These are phyloP conservation scores for Barbatosphaeria neglecta DNA, from an alignment of 495 filamentous ascomycete species.

Conservation along the genomic window DNA sequence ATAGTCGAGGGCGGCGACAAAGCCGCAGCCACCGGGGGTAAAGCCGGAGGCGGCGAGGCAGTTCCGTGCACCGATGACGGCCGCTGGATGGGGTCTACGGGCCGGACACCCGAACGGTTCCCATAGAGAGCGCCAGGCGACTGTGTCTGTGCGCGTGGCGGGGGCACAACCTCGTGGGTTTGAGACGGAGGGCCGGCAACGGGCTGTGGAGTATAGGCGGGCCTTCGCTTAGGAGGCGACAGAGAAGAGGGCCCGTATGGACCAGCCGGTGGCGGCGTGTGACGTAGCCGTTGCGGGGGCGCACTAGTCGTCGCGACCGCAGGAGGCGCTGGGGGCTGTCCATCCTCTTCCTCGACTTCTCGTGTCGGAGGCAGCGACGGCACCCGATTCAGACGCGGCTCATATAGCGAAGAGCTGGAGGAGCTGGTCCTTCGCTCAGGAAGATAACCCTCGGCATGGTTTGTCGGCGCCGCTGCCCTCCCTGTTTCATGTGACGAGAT, in stretches of 20 bases:
- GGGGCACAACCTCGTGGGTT: conserved; percentile 38
- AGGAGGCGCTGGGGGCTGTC: conserved; percentile 12
- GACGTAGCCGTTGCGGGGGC: conserved; percentile 12
- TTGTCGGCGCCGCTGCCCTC: conserved; percentile 15
- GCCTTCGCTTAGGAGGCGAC: conserved; percentile 44
- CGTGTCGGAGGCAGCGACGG: conserved; percentile 39
- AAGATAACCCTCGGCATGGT: conserved; percentile 19
- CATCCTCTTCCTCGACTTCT: conserved; percentile 41
- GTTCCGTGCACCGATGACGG: conserved; percentile 58
- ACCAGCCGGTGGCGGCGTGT: conserved; percentile 35
- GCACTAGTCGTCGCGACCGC: not conserved
- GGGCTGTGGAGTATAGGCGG: conserved; percentile 31
- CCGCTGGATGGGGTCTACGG: conserved; percentile 45
- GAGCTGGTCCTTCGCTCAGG: conserved; percentile 32
- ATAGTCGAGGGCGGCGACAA: conserved; percentile 4
- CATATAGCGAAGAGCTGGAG: conserved; percentile 36
- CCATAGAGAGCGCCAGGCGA: conserved; percentile 58
- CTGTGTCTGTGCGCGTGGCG: conserved; percentile 72
- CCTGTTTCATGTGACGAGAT: conserved; percentile 28
- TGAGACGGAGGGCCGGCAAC: conserved; percentile 6
- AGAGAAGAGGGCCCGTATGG: conserved; percentile 19
- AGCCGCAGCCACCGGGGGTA: not conserved
- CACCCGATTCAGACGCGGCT: conserved; percentile 30
- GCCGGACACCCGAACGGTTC: conserved; percentile 29
- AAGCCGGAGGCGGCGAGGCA: conserved; percentile 33